phyloP scores from a whole-genome alignment of 768 basidiomycete genomes.

The Lentinus tigrinus region DNA sequence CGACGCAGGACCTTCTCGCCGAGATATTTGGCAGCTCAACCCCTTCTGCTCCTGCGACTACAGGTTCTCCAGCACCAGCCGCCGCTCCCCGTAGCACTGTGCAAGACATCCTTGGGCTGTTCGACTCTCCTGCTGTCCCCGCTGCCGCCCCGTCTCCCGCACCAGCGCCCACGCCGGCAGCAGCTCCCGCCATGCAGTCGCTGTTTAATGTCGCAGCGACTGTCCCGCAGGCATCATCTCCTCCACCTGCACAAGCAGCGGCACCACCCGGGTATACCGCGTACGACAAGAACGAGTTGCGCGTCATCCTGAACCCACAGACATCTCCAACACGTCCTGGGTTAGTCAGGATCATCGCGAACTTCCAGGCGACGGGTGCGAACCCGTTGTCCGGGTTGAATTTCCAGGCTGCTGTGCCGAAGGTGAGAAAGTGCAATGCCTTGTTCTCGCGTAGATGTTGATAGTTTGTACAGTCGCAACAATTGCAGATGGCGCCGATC shows the following conservation, averaged over 20 bases:
- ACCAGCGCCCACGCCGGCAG: conserved; percentile 3
- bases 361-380: conserved; percentile 70
- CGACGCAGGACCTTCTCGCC: conserved; percentile 82
- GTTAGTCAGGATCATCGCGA: conserved; percentile 84
- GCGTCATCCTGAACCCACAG: conserved; percentile 88
- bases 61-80: conserved; percentile 15
- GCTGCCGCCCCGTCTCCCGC: conserved; percentile 24
- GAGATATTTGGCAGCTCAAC: conserved; percentile 81
- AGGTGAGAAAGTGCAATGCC: conserved; percentile 45
- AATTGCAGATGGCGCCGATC: conserved; percentile 98
- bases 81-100: conserved; percentile 53
- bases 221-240: conserved; percentile 34
- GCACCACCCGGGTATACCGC: conserved; percentile 71
- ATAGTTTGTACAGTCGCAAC: conserved; percentile 69
- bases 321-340: conserved; percentile 80
- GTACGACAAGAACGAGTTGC: conserved; percentile 89
- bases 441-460: background rate
- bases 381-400: conserved; percentile 62
- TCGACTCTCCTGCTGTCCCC: conserved; percentile 35
- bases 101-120: conserved; percentile 90
- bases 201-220: conserved; percentile 5
- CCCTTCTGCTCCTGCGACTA: conserved; percentile 34
- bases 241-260: conserved; percentile 43
- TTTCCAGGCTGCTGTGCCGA: conserved; percentile 98
- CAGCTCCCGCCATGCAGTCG: background rate